Evolutionary conservation across 2,329 filamentous ascomycete species (phyloP), one percentile per base, ranked within the genome.

Genomic region (Leptographium procerum): DNA sequence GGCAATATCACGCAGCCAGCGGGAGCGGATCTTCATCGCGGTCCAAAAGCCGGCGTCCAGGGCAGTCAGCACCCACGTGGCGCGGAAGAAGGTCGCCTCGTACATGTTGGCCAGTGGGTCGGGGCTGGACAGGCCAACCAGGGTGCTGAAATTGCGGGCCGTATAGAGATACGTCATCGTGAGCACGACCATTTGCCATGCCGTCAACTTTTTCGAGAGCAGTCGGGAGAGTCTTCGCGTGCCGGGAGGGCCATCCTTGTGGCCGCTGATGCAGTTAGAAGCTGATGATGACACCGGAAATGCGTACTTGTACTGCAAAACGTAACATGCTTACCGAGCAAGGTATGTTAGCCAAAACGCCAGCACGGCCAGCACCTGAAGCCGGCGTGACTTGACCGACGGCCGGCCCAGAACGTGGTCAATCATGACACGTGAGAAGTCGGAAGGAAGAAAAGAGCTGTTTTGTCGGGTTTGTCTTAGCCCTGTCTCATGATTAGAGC

Each of bases 41-140:
- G 91, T 96, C 94, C 94, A 99, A 71, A 96, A 99, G 1, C 94
- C 94, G 7, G 94, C 94, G 66, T 99, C 94, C 61, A 99, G 74
- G 0, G 91, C 94, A 0, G 94, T 99, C 57, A 94, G 85, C 19
- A 97, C 83, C 94, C 94, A 99, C 69, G 94, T 99, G 58, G 94
- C 94, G 54, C 94, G 86, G 71, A 96, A 99, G 74, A 95, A 99
- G 31, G 88, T 85, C 56, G 89, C 80, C 57, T 89, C 90, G 74
- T 99, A 99, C 70, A 97, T 86, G 68, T 95, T 96, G 33, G 91
- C 88, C 68, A 99, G 80, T 24, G 94, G 94, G 67, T 99, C 94
- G 4, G 94, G 92, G 64, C 87, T 91, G 65, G 96, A 91, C 56
- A 99, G 82, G 4, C 91, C 89, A 59, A 96, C 82, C 6, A 99